A percentile compares a stretch with the other conserved stretches of the same genome.
Evolutionary conservation across 352 stramenopile genomes (phyloP).

Genomic region (Blastocystis sp.): DNA sequence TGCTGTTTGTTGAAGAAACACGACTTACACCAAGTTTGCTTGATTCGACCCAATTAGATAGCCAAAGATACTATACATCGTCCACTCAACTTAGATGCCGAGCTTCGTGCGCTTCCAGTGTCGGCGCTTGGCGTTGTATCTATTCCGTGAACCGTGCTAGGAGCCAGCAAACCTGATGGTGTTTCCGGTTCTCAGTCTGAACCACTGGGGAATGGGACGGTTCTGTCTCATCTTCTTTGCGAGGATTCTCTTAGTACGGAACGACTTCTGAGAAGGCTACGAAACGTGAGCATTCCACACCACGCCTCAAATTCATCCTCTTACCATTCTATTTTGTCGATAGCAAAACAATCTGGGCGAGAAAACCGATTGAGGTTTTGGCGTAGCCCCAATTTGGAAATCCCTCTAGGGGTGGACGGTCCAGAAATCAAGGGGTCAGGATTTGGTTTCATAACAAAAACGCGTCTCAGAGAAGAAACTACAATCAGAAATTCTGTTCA

Average conservation of each 20-base stretch:
- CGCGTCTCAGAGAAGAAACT: slow-evolving; percentile 10
- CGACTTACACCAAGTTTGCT: neutral
- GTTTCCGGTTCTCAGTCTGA: slow-evolving; percentile 97
- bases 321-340: slow-evolving; percentile 29
- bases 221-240: slow-evolving; percentile 99
- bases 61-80: slow-evolving; percentile 77
- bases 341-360: slow-evolving; percentile 16
- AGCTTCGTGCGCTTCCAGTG: slow-evolving; percentile 73
- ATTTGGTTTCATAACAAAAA: slow-evolving; percentile 3
- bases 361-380: neutral
- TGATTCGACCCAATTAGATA: slow-evolving; percentile 44
- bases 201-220: slow-evolving; percentile 98
- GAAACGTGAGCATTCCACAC: slow-evolving; percentile 90
- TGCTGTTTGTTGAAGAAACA: slow-evolving; percentile 2
- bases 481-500: slow-evolving; percentile 50
- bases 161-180: slow-evolving; percentile 85
- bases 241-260: slow-evolving; percentile 97
- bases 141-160: slow-evolving; percentile 70
- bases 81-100: neutral
- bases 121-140: slow-evolving; percentile 98
- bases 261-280: slow-evolving; percentile 97
- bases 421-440: neutral
- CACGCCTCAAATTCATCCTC: slow-evolving; percentile 87
- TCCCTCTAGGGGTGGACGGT: no score
- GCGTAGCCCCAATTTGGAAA: neutral